phyloP scores from a whole-genome alignment of 1,284 basidiomycete species.

The Papiliotrema laurentii region DNA sequence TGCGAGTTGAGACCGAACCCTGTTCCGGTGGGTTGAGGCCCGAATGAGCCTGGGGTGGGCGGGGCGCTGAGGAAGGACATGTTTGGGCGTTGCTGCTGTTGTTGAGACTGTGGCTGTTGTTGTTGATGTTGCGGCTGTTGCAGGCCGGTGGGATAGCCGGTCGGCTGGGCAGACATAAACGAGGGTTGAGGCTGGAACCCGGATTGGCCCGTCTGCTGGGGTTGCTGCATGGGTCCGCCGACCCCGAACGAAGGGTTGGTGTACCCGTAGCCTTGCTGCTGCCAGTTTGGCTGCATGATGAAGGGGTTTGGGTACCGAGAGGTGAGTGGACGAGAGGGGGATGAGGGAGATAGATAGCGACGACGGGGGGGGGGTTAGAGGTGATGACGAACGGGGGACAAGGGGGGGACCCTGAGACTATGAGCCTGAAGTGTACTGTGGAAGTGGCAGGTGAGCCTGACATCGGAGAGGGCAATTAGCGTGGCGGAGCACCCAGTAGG shows the following conservation, averaged over 20 bases:
- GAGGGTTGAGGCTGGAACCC: too few species aligned
- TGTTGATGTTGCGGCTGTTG: conserved; percentile 25
- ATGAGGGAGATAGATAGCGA: not conserved
- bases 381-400: not conserved
- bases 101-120: conserved; percentile 17
- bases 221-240: conserved; percentile 1
- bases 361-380: not conserved
- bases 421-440: not conserved
- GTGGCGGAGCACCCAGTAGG: too few species aligned
- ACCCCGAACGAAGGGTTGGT: not conserved
- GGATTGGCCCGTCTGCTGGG: conserved; percentile 21
- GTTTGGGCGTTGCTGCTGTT: conserved; percentile 14
- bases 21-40: not conserved
- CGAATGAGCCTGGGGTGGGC: conserved; percentile 13
- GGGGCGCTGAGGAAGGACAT: conserved; percentile 47
- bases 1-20: not conserved
- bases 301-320: not conserved
- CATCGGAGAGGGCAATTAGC: too few species aligned
- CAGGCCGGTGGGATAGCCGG: conserved; percentile 31
- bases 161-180: conserved; percentile 30
- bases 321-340: not conserved
- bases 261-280: conserved; percentile 12
- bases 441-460: not conserved
- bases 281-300: conserved; percentile 26
- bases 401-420: not conserved